A percentile compares a stretch with the other conserved stretches of the same genome.
phyloP scores from a whole-genome alignment of 345 rosid species.

The Murraya koenigii region DNA sequence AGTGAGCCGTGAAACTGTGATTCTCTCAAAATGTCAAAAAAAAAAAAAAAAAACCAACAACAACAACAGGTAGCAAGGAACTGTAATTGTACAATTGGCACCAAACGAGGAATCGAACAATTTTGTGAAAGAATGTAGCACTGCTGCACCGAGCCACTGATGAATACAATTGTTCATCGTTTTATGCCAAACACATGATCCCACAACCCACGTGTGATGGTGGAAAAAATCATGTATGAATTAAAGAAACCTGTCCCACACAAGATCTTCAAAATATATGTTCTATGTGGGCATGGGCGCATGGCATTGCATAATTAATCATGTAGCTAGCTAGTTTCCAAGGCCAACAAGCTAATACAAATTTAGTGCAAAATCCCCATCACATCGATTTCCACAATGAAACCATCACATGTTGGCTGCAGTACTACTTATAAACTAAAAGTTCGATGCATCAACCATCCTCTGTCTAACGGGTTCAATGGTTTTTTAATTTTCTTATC shows the following conservation, averaged over 20 bases:
- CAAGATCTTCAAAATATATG: slow-evolving; percentile 16
- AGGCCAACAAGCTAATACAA: neutral
- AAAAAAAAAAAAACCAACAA: too few species aligned
- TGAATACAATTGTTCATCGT: neutral
- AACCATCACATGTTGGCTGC: neutral
- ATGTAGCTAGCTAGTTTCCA: neutral
- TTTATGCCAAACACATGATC: slow-evolving; percentile 15
- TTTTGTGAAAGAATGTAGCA: neutral
- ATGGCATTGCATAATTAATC: neutral
- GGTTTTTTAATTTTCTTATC: too few species aligned
- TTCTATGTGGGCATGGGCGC: neutral
- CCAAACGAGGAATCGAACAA: too few species aligned
- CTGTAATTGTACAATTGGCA: too few species aligned
- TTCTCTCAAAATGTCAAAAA: too few species aligned
- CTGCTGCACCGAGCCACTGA: neutral
- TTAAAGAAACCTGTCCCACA: slow-evolving; percentile 6
- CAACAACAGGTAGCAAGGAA: too few species aligned
- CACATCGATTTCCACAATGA: neutral
- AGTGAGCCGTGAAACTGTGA: too few species aligned
- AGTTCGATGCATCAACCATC: too few species aligned
- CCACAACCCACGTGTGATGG: slow-evolving; percentile 22
- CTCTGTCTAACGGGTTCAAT: too few species aligned
- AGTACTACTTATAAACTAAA: neutral
- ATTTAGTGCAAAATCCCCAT: neutral
- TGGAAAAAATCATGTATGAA: slow-evolving; percentile 10